phyloP scores from a whole-genome alignment of 495 filamentous ascomycete genomes.

The Penicillium malachiteum region DNA sequence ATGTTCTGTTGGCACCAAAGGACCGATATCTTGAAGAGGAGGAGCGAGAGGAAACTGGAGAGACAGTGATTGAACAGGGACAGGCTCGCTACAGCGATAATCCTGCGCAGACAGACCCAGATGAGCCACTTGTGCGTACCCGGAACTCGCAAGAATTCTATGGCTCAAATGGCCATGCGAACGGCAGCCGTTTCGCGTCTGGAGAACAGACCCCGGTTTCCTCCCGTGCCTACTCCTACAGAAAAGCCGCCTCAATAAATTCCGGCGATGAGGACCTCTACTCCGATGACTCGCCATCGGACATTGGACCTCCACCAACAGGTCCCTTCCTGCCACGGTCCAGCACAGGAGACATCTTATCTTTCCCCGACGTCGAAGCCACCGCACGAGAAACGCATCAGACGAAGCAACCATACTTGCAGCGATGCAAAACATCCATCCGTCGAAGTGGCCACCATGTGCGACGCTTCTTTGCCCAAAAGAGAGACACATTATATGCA shows the following conservation, averaged over 20 bases:
- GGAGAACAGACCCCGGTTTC: conserved; percentile 44
- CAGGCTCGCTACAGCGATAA: conserved; percentile 63
- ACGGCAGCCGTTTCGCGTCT: conserved; percentile 35
- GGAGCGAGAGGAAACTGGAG: conserved; percentile 49
- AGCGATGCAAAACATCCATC: conserved; percentile 25
- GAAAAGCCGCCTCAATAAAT: conserved; percentile 32
- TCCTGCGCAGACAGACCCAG: conserved; percentile 44
- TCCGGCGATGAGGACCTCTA: conserved; percentile 22
- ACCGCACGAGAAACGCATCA: conserved; percentile 17
- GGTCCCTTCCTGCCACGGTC: conserved; percentile 44
- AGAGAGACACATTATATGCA: conserved; percentile 30
- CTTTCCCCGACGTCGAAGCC: conserved; percentile 45
- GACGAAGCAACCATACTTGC: conserved; percentile 21
- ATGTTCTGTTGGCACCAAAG: conserved; percentile 81
- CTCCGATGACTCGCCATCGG: conserved; percentile 22
- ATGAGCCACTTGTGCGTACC: conserved; percentile 44
- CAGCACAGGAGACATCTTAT: conserved; percentile 41
- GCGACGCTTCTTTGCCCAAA: conserved; percentile 22
- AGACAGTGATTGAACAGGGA: conserved; percentile 60
- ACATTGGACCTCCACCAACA: conserved; percentile 34
- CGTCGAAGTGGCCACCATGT: conserved; percentile 17
- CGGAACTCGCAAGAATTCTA: conserved; percentile 27
- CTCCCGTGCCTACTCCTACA: conserved; percentile 33
- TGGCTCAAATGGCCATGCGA: conserved; percentile 12
- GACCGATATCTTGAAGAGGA: conserved; percentile 59